Base-by-base conservation (phyloP, 371 early-diverging fungal genomes). In the Rhizopus delemar region DNA sequence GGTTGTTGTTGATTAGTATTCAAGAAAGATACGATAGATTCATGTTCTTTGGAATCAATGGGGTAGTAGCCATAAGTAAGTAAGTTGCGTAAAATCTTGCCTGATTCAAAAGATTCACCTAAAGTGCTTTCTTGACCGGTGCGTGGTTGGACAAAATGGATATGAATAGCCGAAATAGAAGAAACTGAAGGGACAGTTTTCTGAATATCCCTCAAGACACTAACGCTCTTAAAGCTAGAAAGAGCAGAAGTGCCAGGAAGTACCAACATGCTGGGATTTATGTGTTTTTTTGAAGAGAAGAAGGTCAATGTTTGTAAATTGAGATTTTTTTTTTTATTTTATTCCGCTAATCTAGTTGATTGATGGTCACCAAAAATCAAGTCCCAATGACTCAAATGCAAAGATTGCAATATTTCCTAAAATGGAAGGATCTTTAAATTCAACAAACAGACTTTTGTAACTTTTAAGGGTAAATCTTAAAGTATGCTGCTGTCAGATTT, bases 191-290 rank as follows among this genome's bases (percentile, higher is more conserved):
- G 83, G 41, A 80, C 77, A 39, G 74, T 60, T 38, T 69, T 58
- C 69, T 86, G 82, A 53, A 89, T 57, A 54, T 64, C 64, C 52
- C 73, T 75, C 51, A 89, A 71, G 48, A 90, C 70, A 57, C 78
- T 78, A 3, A 74, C 64, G 33, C 77, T 77, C 78, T 88, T 84
- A 72, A 89, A 91, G 15, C 74, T 75, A 9, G 94, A 91, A 57
- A 91, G 78, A 48, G 90, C 86, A 36, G 85, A 82, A 41, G 88
- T 81, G 64, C 91, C 92, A 56, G 90, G 85, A 51, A 93, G 77
- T 54, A 90, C 78, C 68, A 93, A 73, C 91, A 93, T 90, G n/a
- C 13, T 58, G 8, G 48, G 29, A 29, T 52, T 31, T 28, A 8
- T 36, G 28, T n/a, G 48, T 22, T 22, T 22, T 22, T 35, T 13